Evolutionary conservation across 2,329 filamentous ascomycete species (phyloP), one percentile per base, ranked within the genome.

Genomic region (Xylariaceae sp.): DNA sequence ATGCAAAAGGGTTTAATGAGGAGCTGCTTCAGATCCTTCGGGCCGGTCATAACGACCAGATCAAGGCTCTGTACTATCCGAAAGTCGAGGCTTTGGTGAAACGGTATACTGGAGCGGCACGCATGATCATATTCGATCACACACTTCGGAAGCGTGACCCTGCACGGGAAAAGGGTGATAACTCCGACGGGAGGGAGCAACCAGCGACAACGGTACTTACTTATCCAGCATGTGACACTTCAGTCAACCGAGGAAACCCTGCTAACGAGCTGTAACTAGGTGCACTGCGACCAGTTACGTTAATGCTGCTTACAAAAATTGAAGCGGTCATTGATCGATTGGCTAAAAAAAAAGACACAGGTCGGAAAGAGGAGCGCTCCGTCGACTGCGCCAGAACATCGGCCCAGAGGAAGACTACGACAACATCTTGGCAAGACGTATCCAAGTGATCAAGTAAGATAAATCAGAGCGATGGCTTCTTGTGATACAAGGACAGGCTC

Each of bases 361-460:
- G 18, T 36, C 32, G 14, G 38, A 24, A 15, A 41, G 37, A 12
- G 39, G 39, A 14, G 32, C 39, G 3, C 18, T n/a, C n/a, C n/a
- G n/a, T n/a, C 26, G 39, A 7, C 18, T 41, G 14, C 16, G 15
- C 2, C 17, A 24, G 17, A 41, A 41, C 9, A 18, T 41, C 9
- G 21, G n/a, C 11, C 19, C 17, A 7, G 14, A 27, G 4, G 39
- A 41, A 9, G 33, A 18, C 21, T 27, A n/a, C 17, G 39, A 41
- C 2, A 29, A 21, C 2, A 14, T 39, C 11, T 21, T 42, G 9
- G 31, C 34, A 18, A 17, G 32, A 1, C 39, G 36, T n/a, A 40
- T 35, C n/a, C 39, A 46, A 17, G 36, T 46, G 33, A 40, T 44
- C 14, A 44, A 44, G 38, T 44, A 26, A 34, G 32, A n/a, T n/a